These are phyloP conservation scores for Letharia columbiana DNA, from an alignment of 495 filamentous ascomycete species.

Conservation along the genomic window DNA sequence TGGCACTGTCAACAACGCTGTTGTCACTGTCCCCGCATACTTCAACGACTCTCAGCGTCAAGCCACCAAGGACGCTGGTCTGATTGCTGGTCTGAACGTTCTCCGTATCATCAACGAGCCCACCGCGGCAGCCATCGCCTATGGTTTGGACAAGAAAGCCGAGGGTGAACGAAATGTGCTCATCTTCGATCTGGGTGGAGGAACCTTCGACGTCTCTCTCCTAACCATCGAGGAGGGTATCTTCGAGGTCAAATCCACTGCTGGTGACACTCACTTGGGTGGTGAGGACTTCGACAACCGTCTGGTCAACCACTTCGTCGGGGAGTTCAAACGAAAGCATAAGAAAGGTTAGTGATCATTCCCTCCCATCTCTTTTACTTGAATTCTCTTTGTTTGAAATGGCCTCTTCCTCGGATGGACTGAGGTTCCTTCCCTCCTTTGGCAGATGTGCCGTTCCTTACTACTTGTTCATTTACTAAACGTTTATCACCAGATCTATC, in stretches of 20 bases:
- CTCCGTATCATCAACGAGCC: slow-evolving; percentile 99
- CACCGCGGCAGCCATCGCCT: slow-evolving; percentile 92
- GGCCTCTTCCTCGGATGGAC: no score
- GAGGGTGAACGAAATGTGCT: slow-evolving; percentile 97
- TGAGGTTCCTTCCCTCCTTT: no score
- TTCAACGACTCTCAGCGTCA: slow-evolving; percentile 99
- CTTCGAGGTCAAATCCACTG: slow-evolving; percentile 97
- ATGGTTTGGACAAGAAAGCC: slow-evolving; percentile 95
- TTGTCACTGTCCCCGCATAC: slow-evolving; percentile 97
- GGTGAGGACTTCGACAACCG: slow-evolving; percentile 99
- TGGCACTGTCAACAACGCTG: slow-evolving; percentile 94
- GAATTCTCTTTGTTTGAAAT: no score
- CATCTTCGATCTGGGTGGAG: slow-evolving; percentile 99
- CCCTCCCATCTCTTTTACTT: no score
- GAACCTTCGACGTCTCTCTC: slow-evolving; percentile 99
- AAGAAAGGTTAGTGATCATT: slow-evolving; percentile 42
- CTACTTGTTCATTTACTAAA: no score
- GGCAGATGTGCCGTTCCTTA: no score
- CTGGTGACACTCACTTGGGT: slow-evolving; percentile 98
- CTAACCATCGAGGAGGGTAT: slow-evolving; percentile 98
- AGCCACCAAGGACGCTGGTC: slow-evolving; percentile 97
- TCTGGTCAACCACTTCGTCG: slow-evolving; percentile 90
- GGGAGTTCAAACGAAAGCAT: slow-evolving; percentile 85
- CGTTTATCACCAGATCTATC: slow-evolving; percentile 40
- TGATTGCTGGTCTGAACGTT: slow-evolving; percentile 94